phyloP scores from a whole-genome alignment of 331 rosid genomes.

The Telfairia occidentalis region DNA sequence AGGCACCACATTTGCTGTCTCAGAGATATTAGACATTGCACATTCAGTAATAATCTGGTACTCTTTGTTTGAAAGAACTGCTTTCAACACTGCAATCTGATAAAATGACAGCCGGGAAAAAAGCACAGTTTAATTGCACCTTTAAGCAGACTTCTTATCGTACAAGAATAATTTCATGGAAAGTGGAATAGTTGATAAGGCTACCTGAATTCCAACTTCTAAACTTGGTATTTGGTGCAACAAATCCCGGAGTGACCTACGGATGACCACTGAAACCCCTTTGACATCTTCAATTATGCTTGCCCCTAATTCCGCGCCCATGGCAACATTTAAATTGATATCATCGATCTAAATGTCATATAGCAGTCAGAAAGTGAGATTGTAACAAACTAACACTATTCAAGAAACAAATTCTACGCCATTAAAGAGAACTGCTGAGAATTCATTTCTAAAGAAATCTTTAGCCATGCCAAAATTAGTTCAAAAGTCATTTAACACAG shows the following conservation, averaged over 20 bases:
- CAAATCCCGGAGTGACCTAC: conserved; percentile 85
- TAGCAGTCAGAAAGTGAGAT: not conserved
- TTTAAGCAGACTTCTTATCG: conserved; percentile 12
- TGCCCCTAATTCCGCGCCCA: conserved; percentile 62
- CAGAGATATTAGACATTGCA: conserved; percentile 82
- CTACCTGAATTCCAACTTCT: conserved; percentile 62
- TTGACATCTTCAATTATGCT: conserved; percentile 86
- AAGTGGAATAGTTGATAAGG: not conserved
- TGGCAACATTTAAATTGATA: conserved; percentile 85
- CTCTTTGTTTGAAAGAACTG: conserved; percentile 76
- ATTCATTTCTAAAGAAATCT: not conserved
- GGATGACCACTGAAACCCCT: conserved; percentile 71
- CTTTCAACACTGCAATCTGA: conserved; percentile 81
- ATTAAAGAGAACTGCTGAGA: not conserved
- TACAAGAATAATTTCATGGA: not conserved
- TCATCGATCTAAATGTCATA: conserved; percentile 63
- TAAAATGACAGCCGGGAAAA: conserved; percentile 8
- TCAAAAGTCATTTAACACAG: not conserved
- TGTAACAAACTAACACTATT: not conserved
- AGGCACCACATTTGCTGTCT: conserved; percentile 58
- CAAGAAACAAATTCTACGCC: not conserved
- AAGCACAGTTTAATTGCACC: not conserved
- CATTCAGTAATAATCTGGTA: conserved; percentile 85
- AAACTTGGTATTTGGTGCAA: conserved; percentile 56
- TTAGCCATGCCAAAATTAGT: conserved; percentile 3